Base-by-base conservation (phyloP, 257 asterid species). In the Fraxinus excelsior region DNA sequence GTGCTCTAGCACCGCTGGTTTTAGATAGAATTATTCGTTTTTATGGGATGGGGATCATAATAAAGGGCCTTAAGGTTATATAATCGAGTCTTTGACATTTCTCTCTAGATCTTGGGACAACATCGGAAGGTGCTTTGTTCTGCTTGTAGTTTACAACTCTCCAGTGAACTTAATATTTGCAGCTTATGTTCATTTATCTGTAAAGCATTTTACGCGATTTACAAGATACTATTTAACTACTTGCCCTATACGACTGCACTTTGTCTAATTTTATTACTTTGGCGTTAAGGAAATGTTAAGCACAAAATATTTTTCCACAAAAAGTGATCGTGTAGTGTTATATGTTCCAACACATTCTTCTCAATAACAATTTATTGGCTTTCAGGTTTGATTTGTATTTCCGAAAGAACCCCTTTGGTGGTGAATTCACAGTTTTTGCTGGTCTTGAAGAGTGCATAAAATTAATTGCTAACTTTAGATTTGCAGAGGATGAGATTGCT, bases 371-470 rank as follows among this genome's bases (percentile, higher is more conserved):
- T 76, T 71, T 76, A 62, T 70, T 72, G 18, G 73, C 40, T 74
- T 86, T 56, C 92, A 95, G 99, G 90, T 95, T 91, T 79, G 99
- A 95, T 79, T 86, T 95, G 87, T 95, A 88, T 79, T 91, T 87
- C 64, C 88, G 98, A 72, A 90, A 74, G 71, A 95, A 89, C 71
- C 99, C 98, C 6, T 95, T 95, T 88, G 99, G 99, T 25, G 99
- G 98, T 72, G 99, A 95, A 88, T 95, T 89, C 80, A 95, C 99
- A 29, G 83, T 93, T 68, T 93, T 93, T 88, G 99, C 97, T 80
- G 99, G 99, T 78, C 84, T 95, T 72, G 99, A 95, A 85, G 98
- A 95, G 88, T 93, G 99, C 85, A 91, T 93, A 78, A 91, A 75
- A 90, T 80, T 95, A 76, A 89, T 95, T 73, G 99, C 99, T 26